Base-by-base conservation (phyloP, 2,329 filamentous ascomycete species). In the Ascochyta fabae region DNA sequence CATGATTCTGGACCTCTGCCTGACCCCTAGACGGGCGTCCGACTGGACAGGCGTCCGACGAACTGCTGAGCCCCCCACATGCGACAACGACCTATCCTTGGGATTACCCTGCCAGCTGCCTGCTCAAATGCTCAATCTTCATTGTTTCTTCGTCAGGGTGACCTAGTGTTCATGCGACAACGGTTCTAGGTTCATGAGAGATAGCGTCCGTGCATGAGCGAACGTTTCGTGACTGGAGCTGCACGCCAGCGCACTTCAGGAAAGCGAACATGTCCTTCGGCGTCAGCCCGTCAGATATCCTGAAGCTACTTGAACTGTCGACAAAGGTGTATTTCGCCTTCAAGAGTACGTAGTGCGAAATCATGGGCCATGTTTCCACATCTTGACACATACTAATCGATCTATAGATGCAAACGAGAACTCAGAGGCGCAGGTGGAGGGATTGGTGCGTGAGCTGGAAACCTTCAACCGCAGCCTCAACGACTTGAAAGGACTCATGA, bases 311-410 rank as follows among this genome's bases (percentile, higher is more conserved):
- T 12, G 68, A 73, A 47, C 42, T 72, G 15, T 73, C 71, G 7
- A 67, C 69, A 22, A 64, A 70, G 19, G 56, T 73, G 16, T 73
- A 73, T 48, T 49, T 71, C 12, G 71, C 71, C 22, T 73, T 72
- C 59, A 72, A 68, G 63, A 68, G 70, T 68, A 61, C 46, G 53
- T n/a, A 16, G 12, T n/a, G 27, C n/a, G 9, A 16, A 10, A 5
- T 9, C 27, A 7, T 9, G 15, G 13, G 13, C 33, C 3, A 15
- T 4, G 29, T 36, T 38, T 13, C 48, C 15, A 27, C 16, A 29
- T 29, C 4, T 9, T 12, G 8, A 8, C 12, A 8, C 19, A 27
- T 31, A 35, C 57, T 70, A 16, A 71, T 38, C 24, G 12, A 12
- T 12, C 10, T 27, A 8, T 33, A 72, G 71, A 72, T 70, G 69